These are phyloP conservation scores for Schizochytrium sp. DNA, from an alignment of 108 stramenopile genomes.

Conservation along the genomic window DNA sequence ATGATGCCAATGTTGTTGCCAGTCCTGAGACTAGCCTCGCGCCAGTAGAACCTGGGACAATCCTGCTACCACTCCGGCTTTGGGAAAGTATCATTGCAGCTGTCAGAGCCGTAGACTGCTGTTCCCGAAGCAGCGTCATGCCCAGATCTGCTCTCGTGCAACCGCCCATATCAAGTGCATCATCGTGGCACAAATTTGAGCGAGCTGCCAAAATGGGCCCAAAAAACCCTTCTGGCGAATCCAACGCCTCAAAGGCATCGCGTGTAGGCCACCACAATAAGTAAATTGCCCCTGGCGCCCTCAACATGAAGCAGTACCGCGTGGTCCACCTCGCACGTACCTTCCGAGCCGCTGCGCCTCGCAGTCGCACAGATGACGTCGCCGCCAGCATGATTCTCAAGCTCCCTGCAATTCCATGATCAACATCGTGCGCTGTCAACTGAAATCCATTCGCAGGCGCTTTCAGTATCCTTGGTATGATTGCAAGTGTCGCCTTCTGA, in stretches of 20 bases:
- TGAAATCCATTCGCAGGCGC: background rate
- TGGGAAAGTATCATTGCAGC: no score
- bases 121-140: no score
- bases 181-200: background rate
- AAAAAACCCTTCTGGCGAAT: background rate
- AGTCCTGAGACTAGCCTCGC: no score
- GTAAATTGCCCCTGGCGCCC: background rate
- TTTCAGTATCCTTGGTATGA: background rate
- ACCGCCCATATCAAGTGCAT: no score
- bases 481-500: background rate
- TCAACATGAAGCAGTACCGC: background rate
- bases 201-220: background rate
- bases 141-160: no score
- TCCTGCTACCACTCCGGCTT: no score
- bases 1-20: no score
- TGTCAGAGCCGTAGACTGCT: no score
- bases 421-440: background rate
- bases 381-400: background rate
- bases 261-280: constrained; percentile 3
- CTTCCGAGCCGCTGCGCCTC: background rate
- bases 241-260: constrained; percentile 22
- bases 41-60: no score
- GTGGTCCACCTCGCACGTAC: background rate
- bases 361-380: constrained; percentile 2
- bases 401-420: constrained; percentile 9